Conservation (phyloP, 495 filamentous ascomycete genomes). For the Neurospora intermedia region DNA sequence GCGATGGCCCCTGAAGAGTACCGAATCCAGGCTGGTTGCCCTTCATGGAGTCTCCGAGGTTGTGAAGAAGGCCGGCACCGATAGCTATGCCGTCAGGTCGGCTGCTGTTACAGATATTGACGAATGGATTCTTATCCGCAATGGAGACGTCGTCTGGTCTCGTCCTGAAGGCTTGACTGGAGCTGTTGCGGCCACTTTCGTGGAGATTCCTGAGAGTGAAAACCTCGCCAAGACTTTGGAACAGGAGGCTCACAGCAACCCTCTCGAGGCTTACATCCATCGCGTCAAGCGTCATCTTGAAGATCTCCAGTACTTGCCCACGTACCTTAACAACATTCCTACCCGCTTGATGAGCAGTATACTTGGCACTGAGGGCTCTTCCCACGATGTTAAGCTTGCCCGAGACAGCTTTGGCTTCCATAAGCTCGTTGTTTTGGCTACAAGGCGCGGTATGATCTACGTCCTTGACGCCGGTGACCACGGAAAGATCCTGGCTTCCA, state of each 20-base stretch:
- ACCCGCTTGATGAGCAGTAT: slow-evolving; percentile 57
- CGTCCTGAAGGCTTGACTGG: slow-evolving; percentile 72
- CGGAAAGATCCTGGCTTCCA: slow-evolving; percentile 66
- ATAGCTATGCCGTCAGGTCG: slow-evolving; percentile 64
- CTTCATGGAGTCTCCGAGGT: slow-evolving; percentile 76
- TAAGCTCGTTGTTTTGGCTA: slow-evolving; percentile 73
- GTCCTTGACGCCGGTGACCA: slow-evolving; percentile 67
- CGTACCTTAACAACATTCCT: slow-evolving; percentile 57
- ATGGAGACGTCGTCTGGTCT: slow-evolving; percentile 70
- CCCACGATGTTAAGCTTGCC: slow-evolving; percentile 41
- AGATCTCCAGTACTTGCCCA: slow-evolving; percentile 72
- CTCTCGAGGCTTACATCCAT: slow-evolving; percentile 73
- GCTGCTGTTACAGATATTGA: slow-evolving; percentile 58
- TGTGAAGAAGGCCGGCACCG: slow-evolving; percentile 43
- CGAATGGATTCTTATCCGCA: slow-evolving; percentile 74
- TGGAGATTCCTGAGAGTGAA: slow-evolving; percentile 59
- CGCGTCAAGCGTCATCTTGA: slow-evolving; percentile 69
- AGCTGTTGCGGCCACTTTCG: slow-evolving; percentile 66
- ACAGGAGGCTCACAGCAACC: slow-evolving; percentile 73
- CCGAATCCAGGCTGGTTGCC: slow-evolving; percentile 28
- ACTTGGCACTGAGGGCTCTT: slow-evolving; percentile 39
- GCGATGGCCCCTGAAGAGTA: slow-evolving; percentile 50
- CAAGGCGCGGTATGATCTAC: slow-evolving; percentile 66
- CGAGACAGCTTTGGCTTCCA: slow-evolving; percentile 80
- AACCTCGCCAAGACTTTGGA: slow-evolving; percentile 70